Percentiles rank a stretch among this genome's conserved stretches.
phyloP scores from a whole-genome alignment of 768 basidiomycete species.

The Tubosaeta sp. region DNA sequence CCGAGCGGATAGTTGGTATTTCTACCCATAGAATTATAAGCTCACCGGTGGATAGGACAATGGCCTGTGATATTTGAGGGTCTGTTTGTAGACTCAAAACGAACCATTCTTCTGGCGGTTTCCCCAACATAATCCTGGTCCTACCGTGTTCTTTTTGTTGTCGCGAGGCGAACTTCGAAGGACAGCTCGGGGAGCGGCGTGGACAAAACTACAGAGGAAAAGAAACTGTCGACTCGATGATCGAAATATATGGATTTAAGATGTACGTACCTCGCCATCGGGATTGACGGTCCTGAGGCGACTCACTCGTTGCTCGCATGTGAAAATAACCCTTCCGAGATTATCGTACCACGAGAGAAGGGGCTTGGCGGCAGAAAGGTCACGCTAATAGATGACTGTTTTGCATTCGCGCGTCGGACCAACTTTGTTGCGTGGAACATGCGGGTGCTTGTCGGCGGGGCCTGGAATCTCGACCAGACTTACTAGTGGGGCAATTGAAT shows the following conservation, averaged over 20 bases:
- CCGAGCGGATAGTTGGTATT: background rate
- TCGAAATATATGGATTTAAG: no score
- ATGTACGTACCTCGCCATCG: background rate
- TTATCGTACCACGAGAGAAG: background rate
- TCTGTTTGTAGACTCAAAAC: background rate
- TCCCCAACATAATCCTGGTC: background rate
- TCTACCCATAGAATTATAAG: background rate
- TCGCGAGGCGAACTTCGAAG: no score
- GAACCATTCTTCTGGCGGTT: background rate
- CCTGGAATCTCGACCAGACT: no score
- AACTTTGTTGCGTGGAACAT: background rate
- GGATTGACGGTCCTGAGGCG: background rate
- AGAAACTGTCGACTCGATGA: no score
- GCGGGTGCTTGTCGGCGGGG: background rate
- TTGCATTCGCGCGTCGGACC: background rate
- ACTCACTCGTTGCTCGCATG: background rate
- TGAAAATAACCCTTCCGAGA: background rate
- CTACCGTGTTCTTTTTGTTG: no score
- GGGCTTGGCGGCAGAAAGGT: background rate
- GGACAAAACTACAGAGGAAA: no score
- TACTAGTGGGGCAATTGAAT: no score
- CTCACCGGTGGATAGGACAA: slow-evolving; percentile 11
- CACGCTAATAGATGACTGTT: background rate
- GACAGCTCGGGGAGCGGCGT: no score
- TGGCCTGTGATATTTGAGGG: slow-evolving; percentile 1